Evolutionary conservation across 1,284 basidiomycete genomes (phyloP), one percentile per base, ranked within the genome.

Genomic region (Trametes pubescens): DNA sequence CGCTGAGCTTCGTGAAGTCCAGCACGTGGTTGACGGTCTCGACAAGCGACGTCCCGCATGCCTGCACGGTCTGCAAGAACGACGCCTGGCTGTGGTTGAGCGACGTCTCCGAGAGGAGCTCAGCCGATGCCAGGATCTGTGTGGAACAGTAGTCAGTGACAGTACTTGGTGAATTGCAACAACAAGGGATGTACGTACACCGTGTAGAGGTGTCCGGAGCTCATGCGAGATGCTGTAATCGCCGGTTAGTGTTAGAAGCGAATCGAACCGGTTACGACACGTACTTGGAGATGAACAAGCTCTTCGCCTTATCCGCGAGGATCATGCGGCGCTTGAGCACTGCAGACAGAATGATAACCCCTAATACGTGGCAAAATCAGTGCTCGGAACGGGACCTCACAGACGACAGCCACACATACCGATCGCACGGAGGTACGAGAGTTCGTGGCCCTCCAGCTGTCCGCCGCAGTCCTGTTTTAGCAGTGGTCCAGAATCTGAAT

Each of bases 21-120:
- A 99, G 82, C 7, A 99, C 96, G 72, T 99, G 96, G 74, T 98
- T 98, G 62, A 99, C 96, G 2, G 92, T 93, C 78, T 94, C 92
- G 16, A 92, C 90, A 4, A 94, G 82, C 0, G 92, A 93, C 21
- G 89, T 93, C 18, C 92, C 92, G 71, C 93, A 94, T n/a, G 92
- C 92, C 74, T 93, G 90, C 1, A 94, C 90, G 0, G 94, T 96
- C 72, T 94, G 91, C 59, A 98, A 80, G 79, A 96, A 98, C 0
- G 95, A 95, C 4, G 83, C 78, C 75, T 99, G 96, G 24, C 90
- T 90, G 48, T 91, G 86, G 72, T 90, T 92, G 47, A 99, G 81
- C 29, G 85, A 78, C 18, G 93, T 97, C 65, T 98, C 96, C 37
- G 85, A 84, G 7, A 98, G 82, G 22, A 98, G 80, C 74, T 98